These are phyloP conservation scores for Blastobotrys apis DNA, from an alignment of 1,139 yeast genomes.

Conservation along the genomic window DNA sequence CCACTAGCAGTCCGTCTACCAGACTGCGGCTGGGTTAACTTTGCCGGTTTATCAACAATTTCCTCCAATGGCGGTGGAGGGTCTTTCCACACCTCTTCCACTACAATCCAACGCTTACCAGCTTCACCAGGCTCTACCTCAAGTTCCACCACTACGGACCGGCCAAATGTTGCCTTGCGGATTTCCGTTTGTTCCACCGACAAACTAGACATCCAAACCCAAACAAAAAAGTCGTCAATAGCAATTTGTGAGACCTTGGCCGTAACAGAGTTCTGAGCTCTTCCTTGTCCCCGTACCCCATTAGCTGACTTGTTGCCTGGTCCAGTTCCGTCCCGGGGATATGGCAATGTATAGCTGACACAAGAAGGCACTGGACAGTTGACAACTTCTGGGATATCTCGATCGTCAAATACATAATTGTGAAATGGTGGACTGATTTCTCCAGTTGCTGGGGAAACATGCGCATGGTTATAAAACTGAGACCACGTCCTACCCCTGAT, in stretches of 20 bases:
- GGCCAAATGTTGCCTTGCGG: constrained; percentile 68
- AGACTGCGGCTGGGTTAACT: constrained; percentile 4
- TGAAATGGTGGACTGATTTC: constrained; percentile 29
- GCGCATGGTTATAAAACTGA: constrained; percentile 36
- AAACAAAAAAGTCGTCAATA: constrained; percentile 80
- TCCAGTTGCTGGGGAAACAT: constrained; percentile 31
- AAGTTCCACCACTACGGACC: constrained; percentile 72
- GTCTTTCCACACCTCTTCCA: constrained; percentile 49
- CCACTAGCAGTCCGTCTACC: constrained; percentile 5
- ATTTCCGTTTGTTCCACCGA: constrained; percentile 68
- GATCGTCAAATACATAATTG: constrained; percentile 32
- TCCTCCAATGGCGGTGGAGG: constrained; percentile 17
- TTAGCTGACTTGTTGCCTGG: background rate
- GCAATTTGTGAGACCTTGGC: constrained; percentile 61
- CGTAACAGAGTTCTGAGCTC: constrained; percentile 32
- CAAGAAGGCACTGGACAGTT: constrained; percentile 26
- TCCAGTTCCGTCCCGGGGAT: constrained; percentile 21
- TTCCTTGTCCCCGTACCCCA: background rate
- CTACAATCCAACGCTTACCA: constrained; percentile 77
- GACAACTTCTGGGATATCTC: constrained; percentile 25
- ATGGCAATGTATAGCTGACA: constrained; percentile 27
- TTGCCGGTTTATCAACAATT: constrained; percentile 1
- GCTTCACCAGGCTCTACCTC: constrained; percentile 33
- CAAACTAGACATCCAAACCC: constrained; percentile 84
- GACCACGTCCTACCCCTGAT: constrained; percentile 42